Evolutionary conservation across 495 filamentous ascomycete genomes (phyloP), one percentile per base, ranked within the genome.

Genomic region (Penicillium simplicissimum): DNA sequence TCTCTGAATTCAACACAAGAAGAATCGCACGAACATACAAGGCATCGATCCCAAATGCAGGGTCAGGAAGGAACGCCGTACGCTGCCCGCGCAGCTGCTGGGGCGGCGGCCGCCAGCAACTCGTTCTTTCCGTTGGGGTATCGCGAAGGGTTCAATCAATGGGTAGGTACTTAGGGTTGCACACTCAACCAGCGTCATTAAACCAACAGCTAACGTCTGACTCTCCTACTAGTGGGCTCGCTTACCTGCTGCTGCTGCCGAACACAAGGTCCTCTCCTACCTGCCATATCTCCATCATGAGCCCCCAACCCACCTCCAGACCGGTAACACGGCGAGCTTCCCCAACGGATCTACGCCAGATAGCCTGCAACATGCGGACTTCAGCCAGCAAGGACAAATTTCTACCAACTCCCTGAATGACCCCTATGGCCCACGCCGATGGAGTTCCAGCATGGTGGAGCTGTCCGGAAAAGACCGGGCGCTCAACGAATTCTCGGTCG

Each of bases 401-500:
- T 62, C 71, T 11, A 68, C 73, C 48, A 77, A 70, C 60, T 86
- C 87, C 3, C 74, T 79, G 10, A 81, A 81, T 59, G 94, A 98
- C 71, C 94, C 92, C 0, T 87, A 92, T 66, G 95, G 95, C 19
- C 90, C 92, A 21, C 85, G 95, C 43, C 81, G 85, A 71, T 97
- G 94, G 90, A 84, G 89, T 64, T 93, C 90, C 9, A 88, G 88
- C 42, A 87, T 97, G 78, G 89, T 98, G 38, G 79, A 88, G 61
- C 81, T 98, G 55, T 85, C 85, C 38, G 95, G 95, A 25, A 94
- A 91, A 71, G 84, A 96, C 67, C 87, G 95, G 31, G 88, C 88
- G 8, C 75, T 98, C 49, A 98, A 98, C 67, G 95, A 98, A 69
- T 94, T 97, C 75, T 90, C 88, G 8, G 86, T 98, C 1, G 93